Evolutionary conservation across 305 asterid species (phyloP), one percentile per base, ranked within the genome.

Genomic region (Euphrasia arctica): DNA sequence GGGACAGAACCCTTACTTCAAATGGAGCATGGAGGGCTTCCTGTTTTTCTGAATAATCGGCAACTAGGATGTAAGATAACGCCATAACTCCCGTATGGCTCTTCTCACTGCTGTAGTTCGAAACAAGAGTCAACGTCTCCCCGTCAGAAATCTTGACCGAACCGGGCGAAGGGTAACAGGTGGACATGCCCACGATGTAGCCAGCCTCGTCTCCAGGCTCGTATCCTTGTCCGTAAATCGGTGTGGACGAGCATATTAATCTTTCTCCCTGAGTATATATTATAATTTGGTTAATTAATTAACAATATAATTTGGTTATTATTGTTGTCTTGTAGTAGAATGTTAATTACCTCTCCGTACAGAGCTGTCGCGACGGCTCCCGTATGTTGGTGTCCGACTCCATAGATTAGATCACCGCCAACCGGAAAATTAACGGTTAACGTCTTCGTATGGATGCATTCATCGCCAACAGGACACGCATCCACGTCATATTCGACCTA

Each of bases 121-220:
- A 87, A 15, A 79, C 74, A 42, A 90, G 64, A 12, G 86, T 83
- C 15, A 85, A 63, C 4, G 32, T 82, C 80, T 87, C 95, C 43
- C 97, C 91, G 1, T 73, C 68, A 15, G 71, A 70, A 54, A 90
- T 85, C 82, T 74, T 87, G 63, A 82, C 69, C 6, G 95, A 72
- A 13, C 85, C 95, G 27, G 90, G 94, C 45, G 63, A 62, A 51
- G 97, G 97, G 78, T 89, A 87, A 71, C 95, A 87, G 0, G 82
- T 78, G 4, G 94, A 72, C 95, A 87, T 89, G 65, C 94, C 97
- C 18, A 90, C 91, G 1, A 87, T 71, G 66, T 67, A 87, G 51
- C 95, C 97, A 11, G 85, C 82, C 69, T 90, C 95, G 51, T 87
- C 80, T 76, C 95, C 94, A 31, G 84, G 75, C 73, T 83, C 88